These are phyloP conservation scores for Ganoderma sinense DNA, from an alignment of 1,284 basidiomycete species.

Conservation along the genomic window DNA sequence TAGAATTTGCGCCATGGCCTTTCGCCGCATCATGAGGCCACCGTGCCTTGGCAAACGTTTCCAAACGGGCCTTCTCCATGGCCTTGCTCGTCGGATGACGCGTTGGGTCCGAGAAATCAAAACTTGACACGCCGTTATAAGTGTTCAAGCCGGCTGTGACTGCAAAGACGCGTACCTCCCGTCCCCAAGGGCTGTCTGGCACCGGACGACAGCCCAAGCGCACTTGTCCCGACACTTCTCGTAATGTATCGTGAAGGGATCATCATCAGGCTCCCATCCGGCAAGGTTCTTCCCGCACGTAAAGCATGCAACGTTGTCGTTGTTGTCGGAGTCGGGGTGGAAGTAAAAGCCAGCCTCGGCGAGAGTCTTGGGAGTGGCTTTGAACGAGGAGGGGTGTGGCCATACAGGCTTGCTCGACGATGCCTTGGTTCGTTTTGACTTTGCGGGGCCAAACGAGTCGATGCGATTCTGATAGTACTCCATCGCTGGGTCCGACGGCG, in stretches of 20 bases:
- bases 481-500: slow-evolving; percentile 48
- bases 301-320: slow-evolving; percentile 79
- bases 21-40: slow-evolving; percentile 78
- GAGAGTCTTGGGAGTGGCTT: slow-evolving; percentile 72
- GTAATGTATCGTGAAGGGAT: slow-evolving; percentile 83
- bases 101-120: slow-evolving; percentile 56
- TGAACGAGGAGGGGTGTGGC: slow-evolving; percentile 67
- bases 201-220: slow-evolving; percentile 81
- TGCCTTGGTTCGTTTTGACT: slow-evolving; percentile 54
- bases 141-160: slow-evolving; percentile 1
- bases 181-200: slow-evolving; percentile 64
- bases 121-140: slow-evolving; percentile 15
- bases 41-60: slow-evolving; percentile 69
- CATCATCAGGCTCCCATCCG: slow-evolving; percentile 82
- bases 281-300: slow-evolving; percentile 78
- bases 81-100: slow-evolving; percentile 70
- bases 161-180: slow-evolving; percentile 54
- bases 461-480: slow-evolving; percentile 62
- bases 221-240: slow-evolving; percentile 67
- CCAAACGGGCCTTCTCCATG: slow-evolving; percentile 73
- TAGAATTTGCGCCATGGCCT: slow-evolving; percentile 73
- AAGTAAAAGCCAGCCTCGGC: slow-evolving; percentile 88
- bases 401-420: slow-evolving; percentile 52
- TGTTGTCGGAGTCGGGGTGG: slow-evolving; percentile 64
- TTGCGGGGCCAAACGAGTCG: slow-evolving; percentile 57